Percentiles rank a stretch among this genome's conserved stretches.
These are phyloP conservation scores for Pichia sp. DNA, from an alignment of 1,139 yeast genomes.

Conservation along the genomic window DNA sequence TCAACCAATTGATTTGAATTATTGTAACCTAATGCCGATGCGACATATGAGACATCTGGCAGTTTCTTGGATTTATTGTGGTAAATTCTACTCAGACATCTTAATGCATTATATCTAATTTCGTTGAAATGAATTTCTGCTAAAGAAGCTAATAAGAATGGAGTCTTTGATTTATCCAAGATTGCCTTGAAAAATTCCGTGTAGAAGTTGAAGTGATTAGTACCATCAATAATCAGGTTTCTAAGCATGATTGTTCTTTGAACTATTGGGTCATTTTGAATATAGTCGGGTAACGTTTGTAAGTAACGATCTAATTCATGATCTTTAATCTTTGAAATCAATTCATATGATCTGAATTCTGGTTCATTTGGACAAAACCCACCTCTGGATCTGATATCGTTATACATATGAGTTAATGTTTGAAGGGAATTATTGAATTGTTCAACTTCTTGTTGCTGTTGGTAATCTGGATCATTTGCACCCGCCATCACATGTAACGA, in stretches of 20 bases:
- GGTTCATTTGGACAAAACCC: conserved; percentile 81
- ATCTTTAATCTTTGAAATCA: conserved; percentile 78
- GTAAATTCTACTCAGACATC: conserved; percentile 62
- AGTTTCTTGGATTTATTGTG: conserved; percentile 74
- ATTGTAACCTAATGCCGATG: conserved; percentile 65
- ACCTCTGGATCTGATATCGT: conserved; percentile 72
- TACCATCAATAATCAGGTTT: conserved; percentile 61
- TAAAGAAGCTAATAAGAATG: conserved; percentile 71
- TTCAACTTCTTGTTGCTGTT: conserved; percentile 94
- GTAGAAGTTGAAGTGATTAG: conserved; percentile 62
- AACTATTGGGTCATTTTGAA: conserved; percentile 56
- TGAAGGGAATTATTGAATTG: conserved; percentile 92
- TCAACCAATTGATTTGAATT: conserved; percentile 46
- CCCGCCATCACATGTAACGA: conserved; percentile 88
- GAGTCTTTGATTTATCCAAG: conserved; percentile 46
- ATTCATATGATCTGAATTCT: conserved; percentile 87
- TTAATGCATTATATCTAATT: conserved; percentile 72
- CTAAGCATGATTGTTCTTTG: conserved; percentile 74
- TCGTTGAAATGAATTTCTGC: conserved; percentile 82
- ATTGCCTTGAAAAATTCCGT: conserved; percentile 61
- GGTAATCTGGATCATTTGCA: conserved; percentile 64
- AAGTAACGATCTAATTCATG: conserved; percentile 80
- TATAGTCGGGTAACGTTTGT: conserved; percentile 61
- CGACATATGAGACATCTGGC: conserved; percentile 44
- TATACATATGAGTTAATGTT: conserved; percentile 84